Base-by-base conservation (phyloP, 768 basidiomycete genomes). In the Rhizopogon salebrosus region DNA sequence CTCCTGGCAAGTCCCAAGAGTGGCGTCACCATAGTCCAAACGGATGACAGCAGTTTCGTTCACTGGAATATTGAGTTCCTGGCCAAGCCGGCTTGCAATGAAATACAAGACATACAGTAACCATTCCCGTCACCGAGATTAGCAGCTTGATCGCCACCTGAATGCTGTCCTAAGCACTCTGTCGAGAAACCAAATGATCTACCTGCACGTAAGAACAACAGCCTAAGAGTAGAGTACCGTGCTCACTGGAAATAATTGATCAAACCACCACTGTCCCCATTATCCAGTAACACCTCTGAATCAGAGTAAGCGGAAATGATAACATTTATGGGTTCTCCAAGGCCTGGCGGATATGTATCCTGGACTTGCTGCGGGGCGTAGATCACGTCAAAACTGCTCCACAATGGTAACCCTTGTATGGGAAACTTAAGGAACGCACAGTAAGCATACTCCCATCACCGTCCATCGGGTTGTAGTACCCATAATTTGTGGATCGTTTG, bases 51-150 rank as follows among this genome's bases (percentile, higher is more conserved):
- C 82, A 0, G 87, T 87, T 65, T 97, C 85, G 65, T 92, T 90
- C 54, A 76, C 89, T 92, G 63, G n/a, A 18, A 31, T 13, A 29
- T 26, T 38, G 22, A 35, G 31, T 20, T 31, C 26, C 41, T 37
- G 41, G 31, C 23, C 38, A 29, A 41, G 53, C 1, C 29, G 16
- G 34, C 41, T 49, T 31, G 20, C 9, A 50, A 38, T 37, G 22
- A 16, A 34, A 41, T 1, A 38, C 16, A 23, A 16, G 3, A 76
- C 85, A 57, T 57, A 90, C 90, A 53, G 51, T 72, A 76, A 2
- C 87, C 91, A 52, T 84, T 68, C 0, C 92, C 92, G 61, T 97
- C 94, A 3, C 94, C 94, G 0, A 97, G 75, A 61, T 94, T 75
- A 0, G 86, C 92, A 3, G 61, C 70, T 63, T 97, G 94, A 49